phyloP scores from a whole-genome alignment of 2,329 filamentous ascomycete species.

The Atkinsonella texensis region DNA sequence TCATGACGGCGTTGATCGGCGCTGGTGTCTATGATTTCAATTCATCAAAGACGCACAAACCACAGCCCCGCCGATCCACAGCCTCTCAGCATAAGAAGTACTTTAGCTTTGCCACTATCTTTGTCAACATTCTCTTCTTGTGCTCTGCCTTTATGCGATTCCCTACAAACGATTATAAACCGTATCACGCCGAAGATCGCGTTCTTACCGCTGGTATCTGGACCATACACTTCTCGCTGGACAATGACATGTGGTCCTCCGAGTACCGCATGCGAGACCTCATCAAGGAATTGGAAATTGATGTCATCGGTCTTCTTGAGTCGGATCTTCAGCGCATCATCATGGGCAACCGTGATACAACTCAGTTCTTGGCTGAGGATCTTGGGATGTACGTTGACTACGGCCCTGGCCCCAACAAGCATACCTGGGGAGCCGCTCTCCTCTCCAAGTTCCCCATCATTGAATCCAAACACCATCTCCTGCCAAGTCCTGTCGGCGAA shows the following conservation, averaged over 20 bases:
- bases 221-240: conserved; percentile 96
- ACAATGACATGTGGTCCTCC: conserved; percentile 98
- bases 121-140: conserved; percentile 69
- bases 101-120: conserved; percentile 47
- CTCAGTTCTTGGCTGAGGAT: conserved; percentile 89
- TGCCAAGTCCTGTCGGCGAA: conserved; percentile 88
- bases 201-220: conserved; percentile 91
- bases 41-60: conserved; percentile 32
- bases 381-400: conserved; percentile 98
- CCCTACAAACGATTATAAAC: conserved; percentile 80
- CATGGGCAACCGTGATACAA: conserved; percentile 97
- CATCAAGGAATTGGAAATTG: conserved; percentile 88
- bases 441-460: conserved; percentile 96
- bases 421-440: conserved; percentile 90
- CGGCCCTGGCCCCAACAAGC: conserved; percentile 94
- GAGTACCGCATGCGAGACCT: conserved; percentile 88
- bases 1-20: conserved; percentile 74
- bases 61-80: conserved; percentile 16
- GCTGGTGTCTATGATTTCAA: conserved; percentile 69
- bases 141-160: conserved; percentile 80
- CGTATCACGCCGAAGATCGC: conserved; percentile 80
- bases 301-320: conserved; percentile 90
- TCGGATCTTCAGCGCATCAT: conserved; percentile 93
- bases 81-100: conserved; percentile 38
- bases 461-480: conserved; percentile 90